phyloP scores from a whole-genome alignment of 2,329 filamentous ascomycete species.

The Mycosphaerella arachidis region DNA sequence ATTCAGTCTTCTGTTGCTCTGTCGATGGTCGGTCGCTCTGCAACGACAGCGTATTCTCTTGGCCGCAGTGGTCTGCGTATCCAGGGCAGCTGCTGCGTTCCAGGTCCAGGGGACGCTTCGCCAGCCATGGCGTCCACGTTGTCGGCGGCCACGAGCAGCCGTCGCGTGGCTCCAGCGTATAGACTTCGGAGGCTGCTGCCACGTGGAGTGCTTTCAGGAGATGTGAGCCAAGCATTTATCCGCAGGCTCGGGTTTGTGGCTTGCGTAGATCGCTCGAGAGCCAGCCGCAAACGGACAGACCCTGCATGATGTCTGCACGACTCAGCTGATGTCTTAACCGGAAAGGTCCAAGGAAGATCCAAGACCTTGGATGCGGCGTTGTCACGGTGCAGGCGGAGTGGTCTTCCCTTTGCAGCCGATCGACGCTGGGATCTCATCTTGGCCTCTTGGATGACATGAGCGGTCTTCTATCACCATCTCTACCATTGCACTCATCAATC shows the following conservation, averaged over 20 bases:
- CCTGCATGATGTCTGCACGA: not conserved
- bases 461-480: no score
- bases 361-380: no score
- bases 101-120: not conserved
- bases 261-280: not conserved
- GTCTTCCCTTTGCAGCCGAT: no score
- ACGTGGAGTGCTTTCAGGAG: not conserved
- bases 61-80: not conserved
- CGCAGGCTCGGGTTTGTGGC: not conserved
- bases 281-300: not conserved
- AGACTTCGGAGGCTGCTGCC: not conserved
- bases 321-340: not conserved
- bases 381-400: no score
- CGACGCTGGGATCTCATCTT: no score
- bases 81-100: not conserved
- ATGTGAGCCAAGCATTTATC: not conserved
- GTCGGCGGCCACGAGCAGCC: not conserved
- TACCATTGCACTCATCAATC: no score
- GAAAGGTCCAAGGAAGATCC: no score
- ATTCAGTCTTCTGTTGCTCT: no score
- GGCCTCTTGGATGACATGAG: no score
- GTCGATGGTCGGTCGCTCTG: no score
- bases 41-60: no score
- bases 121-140: not conserved
- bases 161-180: not conserved